Percentiles rank a stretch among this genome's conserved stretches.
phyloP scores from a whole-genome alignment of 768 basidiomycete species.

The Suillus bovinus region DNA sequence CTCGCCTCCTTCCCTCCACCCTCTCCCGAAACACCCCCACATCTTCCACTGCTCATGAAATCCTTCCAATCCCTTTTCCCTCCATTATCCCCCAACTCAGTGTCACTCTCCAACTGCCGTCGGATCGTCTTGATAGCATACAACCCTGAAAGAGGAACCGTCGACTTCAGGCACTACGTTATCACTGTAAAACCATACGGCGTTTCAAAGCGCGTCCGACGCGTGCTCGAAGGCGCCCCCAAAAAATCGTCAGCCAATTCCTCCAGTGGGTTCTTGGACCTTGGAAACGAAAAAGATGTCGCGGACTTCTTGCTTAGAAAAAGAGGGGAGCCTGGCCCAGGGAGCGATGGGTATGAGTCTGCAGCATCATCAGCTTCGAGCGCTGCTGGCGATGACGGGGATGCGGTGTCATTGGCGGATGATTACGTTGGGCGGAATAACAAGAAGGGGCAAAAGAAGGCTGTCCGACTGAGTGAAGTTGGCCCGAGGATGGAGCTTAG shows the following conservation, averaged over 20 bases:
- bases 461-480: constrained; percentile 89
- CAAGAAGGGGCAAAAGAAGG: constrained; percentile 85
- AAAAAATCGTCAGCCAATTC: constrained; percentile 27
- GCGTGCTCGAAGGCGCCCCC: constrained; percentile 68
- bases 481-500: constrained; percentile 94
- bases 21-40: constrained; percentile 72
- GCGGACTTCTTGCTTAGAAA: constrained; percentile 89
- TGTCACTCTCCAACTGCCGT: constrained; percentile 86
- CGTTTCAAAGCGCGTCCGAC: constrained; percentile 87
- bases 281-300: constrained; percentile 90
- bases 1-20: constrained; percentile 84
- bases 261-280: constrained; percentile 59
- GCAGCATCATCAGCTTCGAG: constrained; percentile 82
- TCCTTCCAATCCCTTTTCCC: constrained; percentile 97
- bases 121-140: constrained; percentile 93
- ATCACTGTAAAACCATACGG: constrained; percentile 96
- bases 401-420: constrained; percentile 79
- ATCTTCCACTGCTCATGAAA: constrained; percentile 91
- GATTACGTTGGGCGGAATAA: constrained; percentile 97
- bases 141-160: constrained; percentile 78
- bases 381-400: constrained; percentile 80
- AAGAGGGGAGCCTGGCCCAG: constrained; percentile 57
- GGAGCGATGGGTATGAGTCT: constrained; percentile 68
- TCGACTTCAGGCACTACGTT: constrained; percentile 93
- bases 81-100: constrained; percentile 78